Evolutionary conservation across 768 basidiomycete genomes (phyloP), one percentile per base, ranked within the genome.

Genomic region (Phallus indusiatus): DNA sequence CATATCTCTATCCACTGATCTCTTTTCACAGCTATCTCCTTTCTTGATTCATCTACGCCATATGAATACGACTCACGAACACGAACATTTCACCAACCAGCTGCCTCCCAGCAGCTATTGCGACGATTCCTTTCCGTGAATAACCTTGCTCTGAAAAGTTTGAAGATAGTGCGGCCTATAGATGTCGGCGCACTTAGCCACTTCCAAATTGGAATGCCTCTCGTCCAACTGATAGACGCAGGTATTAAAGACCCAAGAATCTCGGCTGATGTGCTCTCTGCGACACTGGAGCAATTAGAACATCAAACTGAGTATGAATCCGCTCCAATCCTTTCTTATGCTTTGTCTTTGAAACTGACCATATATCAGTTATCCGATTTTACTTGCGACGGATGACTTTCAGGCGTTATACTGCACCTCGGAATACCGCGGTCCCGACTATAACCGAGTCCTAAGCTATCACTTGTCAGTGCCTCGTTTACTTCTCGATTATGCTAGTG

Each of bases 311-410:
- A 77, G 87, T 93, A 57, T 64, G 81, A 46, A 34, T 14, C 18
- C 49, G 33, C 20, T 46, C n/a, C 47, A 47, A 22, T 36, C 10
- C 14, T 52, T 34, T 52, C 14, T 24, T 24, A 4, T 9, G 28
- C n/a, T n/a, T 12, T 42, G 42, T 10, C 12, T 12, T 14, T 42
- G 4, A 28, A 28, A 28, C 28, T 7, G 28, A 54, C 52, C 18
- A 59, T 47, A 48, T 53, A 55, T 10, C 60, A 93, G 90, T 48
- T 74, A 77, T 65, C 91, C 91, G 0, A 86, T 95, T 1, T 68
- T 96, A 6, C 73, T 94, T 33, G 93, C 92, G 0, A 75, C 94
- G 1, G 94, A 96, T 63, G 93, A 95, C 64, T 83, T 90, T 69
- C 94, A 95, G 69, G 78, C 90, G 0, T 70, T 96, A 22, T 92